Evolutionary conservation across 306 rosid species (phyloP).

Genomic region (Citrullus mucosospermus): DNA sequence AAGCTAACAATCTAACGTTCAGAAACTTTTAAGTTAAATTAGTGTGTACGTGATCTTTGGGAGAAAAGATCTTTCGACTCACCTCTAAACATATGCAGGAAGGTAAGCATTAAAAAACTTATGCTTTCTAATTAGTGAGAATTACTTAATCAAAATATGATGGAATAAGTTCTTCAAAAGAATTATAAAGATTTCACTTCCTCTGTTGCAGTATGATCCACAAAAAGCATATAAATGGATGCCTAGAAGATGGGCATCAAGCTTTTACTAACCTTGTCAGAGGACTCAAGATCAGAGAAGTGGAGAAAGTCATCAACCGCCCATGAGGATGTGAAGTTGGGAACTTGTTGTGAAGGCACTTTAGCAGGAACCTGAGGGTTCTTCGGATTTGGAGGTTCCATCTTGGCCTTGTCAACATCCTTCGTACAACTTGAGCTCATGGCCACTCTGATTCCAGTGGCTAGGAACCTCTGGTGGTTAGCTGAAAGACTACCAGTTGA

Average conservation of each 20-base stretch:
- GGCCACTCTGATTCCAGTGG: slow-evolving; percentile 89
- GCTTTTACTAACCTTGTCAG: slow-evolving; percentile 46
- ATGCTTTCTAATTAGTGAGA: not conserved
- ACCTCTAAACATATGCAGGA: not conserved
- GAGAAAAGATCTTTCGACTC: not conserved
- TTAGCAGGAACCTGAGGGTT: slow-evolving; percentile 33
- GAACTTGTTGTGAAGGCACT: slow-evolving; percentile 36
- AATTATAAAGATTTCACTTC: not conserved
- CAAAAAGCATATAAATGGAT: not conserved
- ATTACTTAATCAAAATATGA: not conserved
- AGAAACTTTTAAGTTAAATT: not conserved
- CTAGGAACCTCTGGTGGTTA: slow-evolving; percentile 86
- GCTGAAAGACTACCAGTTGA: slow-evolving; percentile 59
- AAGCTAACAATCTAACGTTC: not conserved
- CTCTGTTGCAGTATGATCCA: not conserved
- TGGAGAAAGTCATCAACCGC: slow-evolving; percentile 77
- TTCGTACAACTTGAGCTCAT: slow-evolving; percentile 44
- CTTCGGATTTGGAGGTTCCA: slow-evolving; percentile 57
- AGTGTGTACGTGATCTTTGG: not conserved
- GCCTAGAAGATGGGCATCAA: not conserved
- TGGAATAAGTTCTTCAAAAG: not conserved
- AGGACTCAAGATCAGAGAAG: slow-evolving; percentile 48
- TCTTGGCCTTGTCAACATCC: slow-evolving; percentile 28
- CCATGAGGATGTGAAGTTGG: slow-evolving; percentile 57
- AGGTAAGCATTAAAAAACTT: not conserved